These are phyloP conservation scores for Pestalotiopsis sp. DNA, from an alignment of 2,329 filamentous ascomycete genomes.

Conservation along the genomic window DNA sequence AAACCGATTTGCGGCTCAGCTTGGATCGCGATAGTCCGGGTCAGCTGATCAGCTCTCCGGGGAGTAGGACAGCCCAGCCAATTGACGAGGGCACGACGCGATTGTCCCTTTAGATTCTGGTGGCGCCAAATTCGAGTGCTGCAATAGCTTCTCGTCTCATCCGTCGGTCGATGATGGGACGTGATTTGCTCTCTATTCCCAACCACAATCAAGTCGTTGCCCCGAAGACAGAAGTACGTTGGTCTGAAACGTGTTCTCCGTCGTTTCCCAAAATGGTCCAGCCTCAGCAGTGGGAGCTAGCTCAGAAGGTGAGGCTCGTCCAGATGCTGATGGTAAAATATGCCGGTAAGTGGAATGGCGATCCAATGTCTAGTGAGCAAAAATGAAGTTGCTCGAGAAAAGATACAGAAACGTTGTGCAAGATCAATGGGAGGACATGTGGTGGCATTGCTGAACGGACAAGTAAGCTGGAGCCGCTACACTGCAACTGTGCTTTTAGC, in stretches of 20 bases:
- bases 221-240: neutral
- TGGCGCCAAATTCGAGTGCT: neutral
- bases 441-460: neutral
- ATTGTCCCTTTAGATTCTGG: neutral
- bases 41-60: neutral
- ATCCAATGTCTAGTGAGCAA: neutral
- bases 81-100: neutral
- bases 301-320: neutral
- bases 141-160: neutral
- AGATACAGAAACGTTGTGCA: neutral
- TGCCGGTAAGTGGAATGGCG: neutral
- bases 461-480: neutral
- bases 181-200: neutral
- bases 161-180: neutral
- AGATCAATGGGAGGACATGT: neutral
- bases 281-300: neutral
- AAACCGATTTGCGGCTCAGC: slow-evolving; percentile 12
- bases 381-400: neutral
- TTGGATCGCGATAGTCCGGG: slow-evolving; percentile 7
- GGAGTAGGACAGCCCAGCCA: neutral
- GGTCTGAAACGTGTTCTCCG: slow-evolving; percentile 12
- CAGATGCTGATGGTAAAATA: neutral
- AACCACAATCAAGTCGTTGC: neutral
- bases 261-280: neutral
- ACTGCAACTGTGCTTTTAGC: no score